Conservation (phyloP, 352 stramenopile species). For the Globisporangium camurandrum region DNA sequence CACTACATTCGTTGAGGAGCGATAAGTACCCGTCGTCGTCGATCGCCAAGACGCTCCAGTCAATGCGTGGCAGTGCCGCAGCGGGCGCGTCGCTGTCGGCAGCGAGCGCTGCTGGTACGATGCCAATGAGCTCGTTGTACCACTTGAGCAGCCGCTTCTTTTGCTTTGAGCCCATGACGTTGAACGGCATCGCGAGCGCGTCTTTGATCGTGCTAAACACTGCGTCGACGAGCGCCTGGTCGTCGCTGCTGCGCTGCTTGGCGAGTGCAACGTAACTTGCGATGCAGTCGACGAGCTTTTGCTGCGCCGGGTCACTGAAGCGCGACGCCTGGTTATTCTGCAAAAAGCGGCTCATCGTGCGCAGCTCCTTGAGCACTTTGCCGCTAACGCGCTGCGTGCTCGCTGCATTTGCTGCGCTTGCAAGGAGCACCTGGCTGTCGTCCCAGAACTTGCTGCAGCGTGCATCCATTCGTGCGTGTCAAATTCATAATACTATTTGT, state of each 20-base stretch:
- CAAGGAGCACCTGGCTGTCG: constrained; percentile 53
- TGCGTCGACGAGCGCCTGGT: constrained; percentile 42
- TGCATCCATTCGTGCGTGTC: constrained; percentile 34
- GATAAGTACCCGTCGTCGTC: constrained; percentile 72
- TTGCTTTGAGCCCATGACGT: constrained; percentile 70
- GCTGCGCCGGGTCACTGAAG: constrained; percentile 74
- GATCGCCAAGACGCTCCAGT: constrained; percentile 66
- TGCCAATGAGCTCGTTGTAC: constrained; percentile 75
- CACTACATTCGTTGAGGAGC: constrained; percentile 55
- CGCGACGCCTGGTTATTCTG: constrained; percentile 72
- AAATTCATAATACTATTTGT: not conserved
- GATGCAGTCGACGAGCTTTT: constrained; percentile 69
- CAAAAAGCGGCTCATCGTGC: constrained; percentile 67
- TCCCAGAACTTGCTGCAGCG: constrained; percentile 76
- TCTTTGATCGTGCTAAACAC: constrained; percentile 72
- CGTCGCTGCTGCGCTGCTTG: constrained; percentile 28
- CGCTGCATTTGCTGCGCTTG: not conserved
- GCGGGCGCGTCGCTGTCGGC: constrained; percentile 16
- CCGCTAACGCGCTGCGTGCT: constrained; percentile 18
- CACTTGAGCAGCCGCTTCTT: constrained; percentile 81
- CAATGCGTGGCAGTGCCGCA: constrained; percentile 9
- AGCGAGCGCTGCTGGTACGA: constrained; percentile 32
- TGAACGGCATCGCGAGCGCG: constrained; percentile 77
- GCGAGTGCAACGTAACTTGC: constrained; percentile 55
- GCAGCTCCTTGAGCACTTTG: constrained; percentile 69